Evolutionary conservation across 2,329 filamentous ascomycete genomes (phyloP).

Genomic region (Penicillium sp.): DNA sequence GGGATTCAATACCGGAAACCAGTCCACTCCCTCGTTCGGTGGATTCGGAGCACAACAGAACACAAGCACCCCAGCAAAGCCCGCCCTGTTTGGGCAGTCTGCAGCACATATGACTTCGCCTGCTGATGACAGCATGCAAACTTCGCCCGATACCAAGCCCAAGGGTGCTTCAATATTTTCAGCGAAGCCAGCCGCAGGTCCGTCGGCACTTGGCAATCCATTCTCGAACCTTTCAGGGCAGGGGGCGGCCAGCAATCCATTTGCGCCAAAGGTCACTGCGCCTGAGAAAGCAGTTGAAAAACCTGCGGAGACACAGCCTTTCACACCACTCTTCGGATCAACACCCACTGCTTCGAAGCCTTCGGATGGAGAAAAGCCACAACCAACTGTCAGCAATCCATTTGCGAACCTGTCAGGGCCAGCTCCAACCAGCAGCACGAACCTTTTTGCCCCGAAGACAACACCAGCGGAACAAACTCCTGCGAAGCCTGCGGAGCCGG

Average conservation of each 20-base stretch:
- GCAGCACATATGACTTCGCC: constrained; percentile 7
- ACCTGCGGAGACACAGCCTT: constrained; percentile 2
- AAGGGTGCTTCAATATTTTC: constrained; percentile 8
- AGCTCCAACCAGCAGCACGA: neutral
- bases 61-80: constrained; percentile 2
- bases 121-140: constrained; percentile 24
- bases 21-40: constrained; percentile 11
- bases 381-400: constrained; percentile 4
- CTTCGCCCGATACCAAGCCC: constrained; percentile 21
- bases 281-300: constrained; percentile 1
- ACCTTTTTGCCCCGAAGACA: constrained; percentile 3
- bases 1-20: constrained; percentile 5
- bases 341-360: constrained; percentile 2
- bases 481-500: constrained; percentile 1
- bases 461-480: neutral
- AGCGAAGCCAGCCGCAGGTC: constrained; percentile 3
- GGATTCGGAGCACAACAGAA: constrained; percentile 14
- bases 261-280: constrained; percentile 2
- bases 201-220: constrained; percentile 1
- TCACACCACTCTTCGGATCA: constrained; percentile 11
- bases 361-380: neutral
- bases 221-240: constrained; percentile 13
- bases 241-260: constrained; percentile 1
- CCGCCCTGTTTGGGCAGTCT: constrained; percentile 17
- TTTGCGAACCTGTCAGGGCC: constrained; percentile 4